Evolutionary conservation across 257 asterid genomes (phyloP), one percentile per base, ranked within the genome.

Genomic region (Misopates orontium): DNA sequence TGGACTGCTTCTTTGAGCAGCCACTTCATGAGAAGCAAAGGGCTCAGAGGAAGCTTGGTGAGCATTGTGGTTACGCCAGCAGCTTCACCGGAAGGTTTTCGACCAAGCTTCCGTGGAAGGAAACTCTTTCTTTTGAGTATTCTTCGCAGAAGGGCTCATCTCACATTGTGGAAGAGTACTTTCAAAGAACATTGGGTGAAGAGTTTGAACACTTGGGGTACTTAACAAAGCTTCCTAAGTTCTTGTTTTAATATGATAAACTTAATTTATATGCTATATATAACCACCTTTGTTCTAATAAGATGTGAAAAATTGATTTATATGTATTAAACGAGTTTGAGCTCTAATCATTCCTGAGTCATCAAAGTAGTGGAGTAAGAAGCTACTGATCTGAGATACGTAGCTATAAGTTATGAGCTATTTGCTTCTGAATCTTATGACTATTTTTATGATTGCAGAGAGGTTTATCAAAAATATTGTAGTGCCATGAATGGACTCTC

Each of bases 71-170:
- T 28, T 89, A 92, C 60, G 94, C 98, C 4, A 92, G 96, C 45
- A 89, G 97, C 79, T 89, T 92, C 83, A 85, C 94, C 0, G 96
- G 96, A 4, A 36, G 98, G 16, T 92, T 92, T 75, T 84, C 95
- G 4, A 77, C 96, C 36, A 92, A 92, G 79, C 80, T 92, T 4
- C 98, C 98, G 0, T 92, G 98, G 98, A 92, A 92, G 77, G 98
- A 92, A 68, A 92, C 98, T 1, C 90, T 92, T 31, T 92, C 98
- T 3, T 87, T 92, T 19, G 84, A 73, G 9, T 92, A 80, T 78
- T 80, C 87, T 0, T 75, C 85, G 0, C 54, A 64, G 0, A 40
- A 60, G 31, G 57, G 45, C 53, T 67, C 85, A 0, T 75, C 86
- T 17, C 68, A 67, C 77, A 57, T 65, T 32, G 98, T 92, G 11